Evolutionary conservation across 2,329 filamentous ascomycete genomes (phyloP), one percentile per base, ranked within the genome.

Genomic region (Colletotrichum simmondsii): DNA sequence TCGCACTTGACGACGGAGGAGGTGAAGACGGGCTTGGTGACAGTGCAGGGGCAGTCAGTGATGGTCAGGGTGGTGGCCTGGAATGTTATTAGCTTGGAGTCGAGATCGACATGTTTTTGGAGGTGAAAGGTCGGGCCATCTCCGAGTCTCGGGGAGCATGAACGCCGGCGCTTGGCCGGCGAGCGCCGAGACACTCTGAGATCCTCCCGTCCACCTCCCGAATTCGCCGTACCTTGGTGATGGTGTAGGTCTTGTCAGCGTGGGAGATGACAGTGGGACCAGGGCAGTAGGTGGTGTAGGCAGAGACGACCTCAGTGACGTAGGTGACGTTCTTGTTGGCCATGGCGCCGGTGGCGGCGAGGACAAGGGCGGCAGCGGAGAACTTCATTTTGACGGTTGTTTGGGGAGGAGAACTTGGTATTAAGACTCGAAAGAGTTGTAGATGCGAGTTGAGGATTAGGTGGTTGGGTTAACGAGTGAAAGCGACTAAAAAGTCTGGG

Each of bases 241-340:
- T 86, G 78, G 89, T 92, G 88, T 93, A 93, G 84, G 92, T 93
- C 82, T 88, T 86, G 83, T 83, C 86, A 81, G 87, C 89, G 85
- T 92, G 87, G 79, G 88, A 89, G 83, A 94, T 83, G 78, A 86
- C 83, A 78, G 92, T 94, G 76, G 92, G 82, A 77, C 80, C 86
- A 26, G 93, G 92, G 90, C 93, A 95, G 90, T 88, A 94, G 80
- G 92, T 95, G 84, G 89, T 91, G 86, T 90, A 90, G 71, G 85
- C 83, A 71, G 90, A 91, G 76, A 94, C 89, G 76, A 91, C 85
- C 87, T 92, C 90, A 77, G 92, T 94, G 84, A 87, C 87, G 83
- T 89, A 89, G 81, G 85, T 86, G 77, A 85, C 85, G 82, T 88
- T 88, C 79, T 80, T 79, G 73, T 72, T 66, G 75, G 82, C 82